A percentile compares a stretch with the other conserved stretches of the same genome.
phyloP scores from a whole-genome alignment of 2,329 filamentous ascomycete genomes.

The Phialophora tarda region DNA sequence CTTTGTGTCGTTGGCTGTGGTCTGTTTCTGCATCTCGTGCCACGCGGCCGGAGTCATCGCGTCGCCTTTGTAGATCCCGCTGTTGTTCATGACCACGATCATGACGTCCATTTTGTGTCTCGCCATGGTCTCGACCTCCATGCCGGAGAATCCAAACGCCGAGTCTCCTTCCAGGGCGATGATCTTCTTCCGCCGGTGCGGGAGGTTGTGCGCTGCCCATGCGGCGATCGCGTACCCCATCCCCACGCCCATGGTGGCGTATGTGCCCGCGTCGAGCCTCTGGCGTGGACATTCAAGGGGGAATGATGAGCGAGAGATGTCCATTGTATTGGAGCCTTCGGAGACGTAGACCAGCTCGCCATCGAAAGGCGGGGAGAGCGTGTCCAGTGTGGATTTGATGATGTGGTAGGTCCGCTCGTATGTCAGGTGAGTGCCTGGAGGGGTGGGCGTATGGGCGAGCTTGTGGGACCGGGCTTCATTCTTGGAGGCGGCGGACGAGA shows the following conservation, averaged over 20 bases:
- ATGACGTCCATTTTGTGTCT: constrained; percentile 61
- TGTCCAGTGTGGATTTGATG: constrained; percentile 58
- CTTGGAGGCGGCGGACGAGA: constrained; percentile 46
- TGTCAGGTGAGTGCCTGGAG: constrained; percentile 50
- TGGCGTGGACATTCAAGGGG: constrained; percentile 60
- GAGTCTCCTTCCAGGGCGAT: constrained; percentile 62
- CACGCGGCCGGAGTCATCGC: constrained; percentile 50
- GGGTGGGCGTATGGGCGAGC: constrained; percentile 48
- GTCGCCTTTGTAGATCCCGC: constrained; percentile 58
- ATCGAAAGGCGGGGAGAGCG: constrained; percentile 51
- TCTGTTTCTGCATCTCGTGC: constrained; percentile 53
- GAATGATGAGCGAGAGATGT: constrained; percentile 63
- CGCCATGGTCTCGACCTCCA: constrained; percentile 64
- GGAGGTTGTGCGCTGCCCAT: constrained; percentile 60
- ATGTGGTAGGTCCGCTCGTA: constrained; percentile 60
- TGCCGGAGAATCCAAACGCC: constrained; percentile 61
- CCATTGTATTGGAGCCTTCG: constrained; percentile 67
- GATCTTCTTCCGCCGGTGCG: constrained; percentile 56
- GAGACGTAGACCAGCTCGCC: constrained; percentile 62
- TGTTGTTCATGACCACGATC: constrained; percentile 64
- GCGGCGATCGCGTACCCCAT: constrained; percentile 64
- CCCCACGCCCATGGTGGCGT: constrained; percentile 66
- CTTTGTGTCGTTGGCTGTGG: constrained; percentile 42
- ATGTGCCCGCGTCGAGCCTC: constrained; percentile 63
- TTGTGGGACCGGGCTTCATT: constrained; percentile 52